Base-by-base conservation (phyloP, 345 rosid genomes). In the Eucalyptus sp. region DNA sequence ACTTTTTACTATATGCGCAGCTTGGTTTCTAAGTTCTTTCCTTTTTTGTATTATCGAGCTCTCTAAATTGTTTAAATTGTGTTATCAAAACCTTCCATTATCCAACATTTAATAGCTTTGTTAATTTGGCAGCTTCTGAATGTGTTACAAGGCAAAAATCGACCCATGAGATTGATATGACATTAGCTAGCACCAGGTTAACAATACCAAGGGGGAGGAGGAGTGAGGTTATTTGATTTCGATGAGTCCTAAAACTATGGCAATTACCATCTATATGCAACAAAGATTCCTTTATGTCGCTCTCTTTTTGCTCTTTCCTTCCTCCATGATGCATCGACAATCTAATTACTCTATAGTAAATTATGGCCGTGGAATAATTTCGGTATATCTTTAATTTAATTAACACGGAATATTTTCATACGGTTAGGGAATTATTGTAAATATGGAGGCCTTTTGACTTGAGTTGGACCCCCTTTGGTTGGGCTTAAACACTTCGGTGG, bases 301-400 rank as follows among this genome's bases (percentile, higher is more conserved):
- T 41, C 43, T 43, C 44, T 43, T 43, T 43, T 43, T 43, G 44
- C 44, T 43, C 18, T 62, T 29, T 6, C 71, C 71, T 62, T 37
- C 10, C 13, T 29, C 4, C 3, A 31, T 0, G 0, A 66, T 66
- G 15, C 76, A 66, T 43, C 3, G 20, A 9, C 2, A n/a, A 9
- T n/a, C 6, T 7, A 31, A 66, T n/a, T 66, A 62, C 76, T n/a
- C 76, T 31, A 2, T 7, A 66, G 3, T 66, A 52, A n/a, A 64
- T 64, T n/a, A n/a, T 12, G 16, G 1, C 2, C 6, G 17, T 4
- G 10, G 0, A 0, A 64, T 0, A 31, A 15, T 43, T 43, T 43
- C 44, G 44, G 2, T 43, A 43, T 2, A 49, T 49, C 4, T 49
- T 49, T 13, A 11, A 49, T 49, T 10, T 49, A 49, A 13, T 49